Evolutionary conservation across 2,329 filamentous ascomycete species (phyloP), one percentile per base, ranked within the genome.

Genomic region (Epichloe baconii): DNA sequence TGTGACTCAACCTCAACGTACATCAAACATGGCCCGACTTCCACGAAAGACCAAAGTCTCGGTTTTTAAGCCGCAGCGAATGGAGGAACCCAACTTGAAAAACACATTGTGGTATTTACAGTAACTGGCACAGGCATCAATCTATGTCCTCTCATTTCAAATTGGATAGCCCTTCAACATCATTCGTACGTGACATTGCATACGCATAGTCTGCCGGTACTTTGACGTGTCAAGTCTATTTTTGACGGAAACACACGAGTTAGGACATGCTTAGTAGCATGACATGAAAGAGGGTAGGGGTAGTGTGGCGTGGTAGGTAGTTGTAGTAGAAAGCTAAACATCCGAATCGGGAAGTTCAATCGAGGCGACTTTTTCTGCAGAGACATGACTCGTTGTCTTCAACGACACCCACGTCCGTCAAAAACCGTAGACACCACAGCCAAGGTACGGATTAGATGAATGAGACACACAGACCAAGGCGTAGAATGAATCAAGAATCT

Each of bases 291-390:
- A 47, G 35, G 35, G 21, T 12, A 23, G 35, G 19, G 15, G 35
- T 14, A 15, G 45, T n/a, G 36, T n/a, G 14, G 36, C 36, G 11
- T 38, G 36, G n/a, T 38, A n/a, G 26, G 26, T 31, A 31, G 17
- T 23, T 21, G 44, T 17, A 35, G 44, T 17, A 12, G 15, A 12
- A 47, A 34, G 35, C 44, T 37, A 10, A 14, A 21, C 17, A 43
- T 49, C 47, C 31, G 23, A 49, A 49, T 49, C 47, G 47, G 47
- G 47, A 43, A 43, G 26, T 26, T 43, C 38, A 43, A 34, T 36
- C 23, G 47, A 49, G 38, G 17, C 34, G 12, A 36, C 40, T 21
- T 3, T 21, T 21, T 21, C 19, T 43, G 47, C 40, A 43, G 47
- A 21, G n/a, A 12, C 31, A 49, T 48, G 47, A 48, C 26, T 43